Evolutionary conservation across 805 yeast species (phyloP).

Genomic region (Nakazawaea sp.): DNA sequence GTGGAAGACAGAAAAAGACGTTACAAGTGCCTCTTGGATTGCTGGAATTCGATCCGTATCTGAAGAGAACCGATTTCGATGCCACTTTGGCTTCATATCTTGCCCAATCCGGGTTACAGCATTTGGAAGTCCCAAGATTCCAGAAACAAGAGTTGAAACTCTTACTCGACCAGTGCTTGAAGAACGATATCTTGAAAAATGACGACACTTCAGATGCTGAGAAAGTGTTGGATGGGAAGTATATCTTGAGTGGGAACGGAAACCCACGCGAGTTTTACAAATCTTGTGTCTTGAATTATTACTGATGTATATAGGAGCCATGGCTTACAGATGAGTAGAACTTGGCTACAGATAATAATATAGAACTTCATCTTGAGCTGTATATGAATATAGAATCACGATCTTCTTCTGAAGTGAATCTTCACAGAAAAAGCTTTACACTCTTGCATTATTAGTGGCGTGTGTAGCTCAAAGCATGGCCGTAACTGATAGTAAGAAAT

Average conservation of each 20-base stretch:
- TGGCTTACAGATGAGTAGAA: too few relatives aligned
- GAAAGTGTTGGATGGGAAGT: constrained; percentile 29
- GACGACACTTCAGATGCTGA: constrained; percentile 29
- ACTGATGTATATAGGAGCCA: too few relatives aligned
- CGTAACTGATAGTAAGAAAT: too few relatives aligned
- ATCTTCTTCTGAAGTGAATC: too few relatives aligned
- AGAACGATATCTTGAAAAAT: constrained; percentile 32
- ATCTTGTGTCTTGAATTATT: constrained; percentile 27
- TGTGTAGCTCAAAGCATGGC: too few relatives aligned
- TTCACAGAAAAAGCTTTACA: too few relatives aligned
- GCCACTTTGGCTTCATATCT: constrained; percentile 44
- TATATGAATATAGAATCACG: too few relatives aligned
- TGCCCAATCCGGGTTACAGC: constrained; percentile 17
- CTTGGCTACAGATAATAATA: neutral
- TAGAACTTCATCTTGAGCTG: too few relatives aligned
- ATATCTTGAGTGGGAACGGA: constrained; percentile 57
- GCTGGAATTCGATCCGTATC: constrained; percentile 48
- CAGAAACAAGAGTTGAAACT: constrained; percentile 35
- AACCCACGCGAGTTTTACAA: constrained; percentile 48
- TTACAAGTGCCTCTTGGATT: constrained; percentile 53
- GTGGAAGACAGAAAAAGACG: constrained; percentile 48
- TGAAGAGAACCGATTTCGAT: constrained; percentile 43
- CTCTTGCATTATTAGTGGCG: too few relatives aligned
- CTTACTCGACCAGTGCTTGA: constrained; percentile 31
- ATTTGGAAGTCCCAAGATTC: constrained; percentile 35